A percentile compares a stretch with the other conserved stretches of the same genome.
These are phyloP conservation scores for Calocybe cyanea DNA, from an alignment of 768 basidiomycete genomes.

Conservation along the genomic window DNA sequence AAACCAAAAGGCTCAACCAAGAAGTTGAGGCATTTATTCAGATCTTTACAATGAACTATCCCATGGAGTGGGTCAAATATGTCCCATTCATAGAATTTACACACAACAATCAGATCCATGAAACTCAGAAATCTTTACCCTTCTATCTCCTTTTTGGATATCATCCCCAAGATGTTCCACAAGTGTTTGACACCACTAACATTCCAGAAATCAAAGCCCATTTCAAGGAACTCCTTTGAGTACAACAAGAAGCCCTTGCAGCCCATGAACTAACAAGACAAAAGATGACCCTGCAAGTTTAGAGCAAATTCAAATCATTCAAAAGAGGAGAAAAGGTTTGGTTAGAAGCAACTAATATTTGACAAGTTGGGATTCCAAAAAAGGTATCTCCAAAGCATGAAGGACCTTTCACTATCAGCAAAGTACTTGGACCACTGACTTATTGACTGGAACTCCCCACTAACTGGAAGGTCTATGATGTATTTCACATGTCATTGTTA, in stretches of 20 bases:
- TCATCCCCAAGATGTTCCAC: background rate
- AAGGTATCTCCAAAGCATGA: no score
- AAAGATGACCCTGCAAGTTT: no score
- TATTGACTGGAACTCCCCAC: no score
- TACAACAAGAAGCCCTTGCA: background rate
- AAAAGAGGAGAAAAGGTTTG: no score
- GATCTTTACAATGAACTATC: background rate
- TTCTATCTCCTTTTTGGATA: background rate
- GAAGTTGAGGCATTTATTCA: background rate
- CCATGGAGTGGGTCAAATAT: background rate
- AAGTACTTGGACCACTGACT: no score
- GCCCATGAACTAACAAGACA: background rate
- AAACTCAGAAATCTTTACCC: background rate
- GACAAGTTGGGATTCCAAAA: no score
- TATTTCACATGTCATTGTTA: no score
- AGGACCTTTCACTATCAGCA: no score
- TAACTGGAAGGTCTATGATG: no score
- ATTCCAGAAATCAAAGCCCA: background rate
- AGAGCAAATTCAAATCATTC: no score
- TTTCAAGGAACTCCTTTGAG: background rate
- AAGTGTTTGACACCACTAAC: background rate
- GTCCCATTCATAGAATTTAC: background rate
- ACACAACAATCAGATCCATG: background rate
- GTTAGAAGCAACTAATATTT: no score
- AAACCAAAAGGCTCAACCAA: slow-evolving; percentile 2